Evolutionary conservation across 1,284 basidiomycete genomes (phyloP).

Genomic region (Schizophyllum commune): DNA sequence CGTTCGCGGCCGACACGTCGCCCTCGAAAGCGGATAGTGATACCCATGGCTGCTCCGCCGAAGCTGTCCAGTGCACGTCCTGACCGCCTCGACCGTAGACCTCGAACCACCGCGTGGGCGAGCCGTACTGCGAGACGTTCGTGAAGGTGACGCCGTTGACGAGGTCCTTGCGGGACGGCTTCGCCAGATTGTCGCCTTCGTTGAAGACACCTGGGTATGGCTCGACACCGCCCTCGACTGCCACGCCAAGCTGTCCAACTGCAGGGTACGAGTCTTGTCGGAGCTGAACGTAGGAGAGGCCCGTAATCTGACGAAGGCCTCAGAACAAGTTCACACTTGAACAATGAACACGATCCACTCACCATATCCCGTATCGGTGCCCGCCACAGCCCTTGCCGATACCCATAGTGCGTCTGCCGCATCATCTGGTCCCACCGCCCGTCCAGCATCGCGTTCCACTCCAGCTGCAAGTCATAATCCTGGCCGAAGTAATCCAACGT

Average conservation of each 20-base stretch:
- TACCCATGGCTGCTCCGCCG: slow-evolving; percentile 47
- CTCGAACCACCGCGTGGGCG: slow-evolving; percentile 49
- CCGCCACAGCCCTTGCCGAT: background rate
- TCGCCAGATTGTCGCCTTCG: slow-evolving; percentile 1
- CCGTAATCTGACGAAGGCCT: slow-evolving; percentile 41
- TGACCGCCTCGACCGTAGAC: slow-evolving; percentile 52
- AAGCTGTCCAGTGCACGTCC: slow-evolving; percentile 48
- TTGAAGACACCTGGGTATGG: background rate
- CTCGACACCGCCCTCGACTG: slow-evolving; percentile 4
- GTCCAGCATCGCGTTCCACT: slow-evolving; percentile 50
- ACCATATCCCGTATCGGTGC: slow-evolving; percentile 43
- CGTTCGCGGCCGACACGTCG: slow-evolving; percentile 37
- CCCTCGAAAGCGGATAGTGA: slow-evolving; percentile 38
- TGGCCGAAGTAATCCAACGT: slow-evolving; percentile 48
- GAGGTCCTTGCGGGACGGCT: background rate
- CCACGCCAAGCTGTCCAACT: slow-evolving; percentile 6
- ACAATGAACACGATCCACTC: slow-evolving; percentile 33
- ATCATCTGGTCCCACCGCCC: slow-evolving; percentile 27
- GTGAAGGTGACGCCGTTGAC: slow-evolving; percentile 14
- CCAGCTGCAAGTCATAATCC: slow-evolving; percentile 48
- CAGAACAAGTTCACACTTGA: slow-evolving; percentile 34
- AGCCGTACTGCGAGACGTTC: slow-evolving; percentile 46
- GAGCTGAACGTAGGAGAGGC: slow-evolving; percentile 5
- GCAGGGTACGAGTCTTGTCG: slow-evolving; percentile 5
- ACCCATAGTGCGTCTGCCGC: slow-evolving; percentile 1